Evolutionary conservation across 148 eudicot genomes (phyloP).

Genomic region (Vaccinium corymbosum): DNA sequence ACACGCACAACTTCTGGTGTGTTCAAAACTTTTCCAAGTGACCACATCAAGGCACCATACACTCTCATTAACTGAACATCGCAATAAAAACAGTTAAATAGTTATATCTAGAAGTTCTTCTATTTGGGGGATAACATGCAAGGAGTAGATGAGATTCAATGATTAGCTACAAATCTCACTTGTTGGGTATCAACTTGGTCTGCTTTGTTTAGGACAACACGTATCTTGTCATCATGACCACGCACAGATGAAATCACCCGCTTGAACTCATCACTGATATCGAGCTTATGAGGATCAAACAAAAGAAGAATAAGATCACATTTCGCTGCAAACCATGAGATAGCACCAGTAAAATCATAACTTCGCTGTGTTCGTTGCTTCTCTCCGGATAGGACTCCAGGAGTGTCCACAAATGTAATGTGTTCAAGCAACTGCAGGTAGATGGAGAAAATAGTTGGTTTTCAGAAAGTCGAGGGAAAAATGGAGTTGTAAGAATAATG

Average conservation of each 20-base stretch:
- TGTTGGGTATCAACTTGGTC: constrained; percentile 99
- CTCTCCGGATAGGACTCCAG: constrained; percentile 98
- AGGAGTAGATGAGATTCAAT: not conserved
- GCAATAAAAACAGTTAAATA: not conserved
- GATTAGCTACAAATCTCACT: constrained; percentile 32
- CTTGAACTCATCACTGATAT: constrained; percentile 94
- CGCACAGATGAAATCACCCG: constrained; percentile 87
- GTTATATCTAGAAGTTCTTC: not conserved
- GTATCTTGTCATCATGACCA: constrained; percentile 96
- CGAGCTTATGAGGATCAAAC: constrained; percentile 98
- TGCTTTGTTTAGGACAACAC: constrained; percentile 90
- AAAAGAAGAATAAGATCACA: constrained; percentile 89
- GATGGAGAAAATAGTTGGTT: not conserved
- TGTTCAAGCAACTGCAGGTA: constrained; percentile 75
- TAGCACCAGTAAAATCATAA: constrained; percentile 98
- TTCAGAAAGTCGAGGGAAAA: not conserved
- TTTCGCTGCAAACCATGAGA: constrained; percentile 99
- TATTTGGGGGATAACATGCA: not conserved
- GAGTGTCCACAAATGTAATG: constrained; percentile 90
- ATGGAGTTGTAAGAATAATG: not conserved
- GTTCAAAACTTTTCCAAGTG: constrained; percentile 93
- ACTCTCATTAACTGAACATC: constrained; percentile 91
- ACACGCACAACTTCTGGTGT: constrained; percentile 97
- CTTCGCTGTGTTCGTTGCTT: constrained; percentile 97
- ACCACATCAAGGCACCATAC: constrained; percentile 99